Evolutionary conservation across 2,329 filamentous ascomycete species (phyloP).

Genomic region (Dothiorella sarmentorum): DNA sequence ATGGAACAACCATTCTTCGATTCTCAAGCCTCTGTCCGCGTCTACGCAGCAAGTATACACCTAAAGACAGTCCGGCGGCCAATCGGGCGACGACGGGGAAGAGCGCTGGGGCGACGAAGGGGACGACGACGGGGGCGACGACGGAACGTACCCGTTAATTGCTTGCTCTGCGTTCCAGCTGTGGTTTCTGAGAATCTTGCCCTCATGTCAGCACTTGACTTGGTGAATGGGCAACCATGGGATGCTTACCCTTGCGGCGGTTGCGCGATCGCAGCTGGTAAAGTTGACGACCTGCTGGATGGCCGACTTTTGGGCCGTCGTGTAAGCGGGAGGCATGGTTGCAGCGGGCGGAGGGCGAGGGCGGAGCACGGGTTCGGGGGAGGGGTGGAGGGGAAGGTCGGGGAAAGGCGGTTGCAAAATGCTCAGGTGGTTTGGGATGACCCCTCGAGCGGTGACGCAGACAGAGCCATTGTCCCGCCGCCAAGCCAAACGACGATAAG

Average conservation of each 20-base stretch:
- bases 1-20: neutral
- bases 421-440: slow-evolving; percentile 5
- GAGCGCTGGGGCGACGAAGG: neutral
- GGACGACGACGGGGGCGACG: too few species aligned
- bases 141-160: slow-evolving; percentile 45
- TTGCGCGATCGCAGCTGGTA: slow-evolving; percentile 44
- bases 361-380: neutral
- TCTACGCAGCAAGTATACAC: neutral
- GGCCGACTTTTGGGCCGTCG: slow-evolving; percentile 44
- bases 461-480: neutral
- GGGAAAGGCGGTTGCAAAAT: slow-evolving; percentile 6
- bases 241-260: slow-evolving; percentile 36
- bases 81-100: neutral
- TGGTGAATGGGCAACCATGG: neutral
- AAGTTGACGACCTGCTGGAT: slow-evolving; percentile 45
- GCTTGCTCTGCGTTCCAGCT: slow-evolving; percentile 45
- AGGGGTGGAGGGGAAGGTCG: slow-evolving; percentile 2
- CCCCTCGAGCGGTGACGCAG: slow-evolving; percentile 18
- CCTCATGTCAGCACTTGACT: slow-evolving; percentile 9
- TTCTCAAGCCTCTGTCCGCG: neutral
- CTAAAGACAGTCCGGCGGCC: neutral
- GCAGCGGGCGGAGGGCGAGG: neutral
- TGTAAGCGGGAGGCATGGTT: slow-evolving; percentile 48
- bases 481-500: neutral
- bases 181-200: slow-evolving; percentile 42